Base-by-base conservation (phyloP, 1,284 basidiomycete genomes). In the Golubevia sp. region DNA sequence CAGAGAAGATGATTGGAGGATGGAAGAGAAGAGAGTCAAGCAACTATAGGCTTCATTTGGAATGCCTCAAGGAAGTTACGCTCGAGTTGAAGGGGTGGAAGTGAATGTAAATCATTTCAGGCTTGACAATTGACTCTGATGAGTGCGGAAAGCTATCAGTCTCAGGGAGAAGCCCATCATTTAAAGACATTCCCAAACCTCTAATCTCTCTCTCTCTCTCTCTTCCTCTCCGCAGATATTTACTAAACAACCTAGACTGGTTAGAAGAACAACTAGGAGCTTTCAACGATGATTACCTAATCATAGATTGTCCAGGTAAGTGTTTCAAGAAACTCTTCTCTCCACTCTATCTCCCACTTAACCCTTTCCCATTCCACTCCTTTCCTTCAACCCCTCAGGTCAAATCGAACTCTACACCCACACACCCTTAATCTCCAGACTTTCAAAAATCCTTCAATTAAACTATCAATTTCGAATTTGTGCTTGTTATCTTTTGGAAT, bases 331-430 rank as follows among this genome's bases (percentile, higher is more conserved):
- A n/a, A n/a, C 7, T 6, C 23, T 20, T n/a, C 27, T 52, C 30
- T 25, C 3, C 8, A 3, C 24, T 15, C 4, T n/a, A 25, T 50
- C 26, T 23, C 24, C 24, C 59, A 34, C 53, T 30, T 59, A 30
- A 53, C 11, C 24, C 44, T 48, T 18, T n/a, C 49, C 30, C 51
- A 2, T 13, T 24, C 21, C 15, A 2, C 49, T 3, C 49, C 52
- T 24, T 18, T 24, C 34, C 49, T 34, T 25, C 48, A 4, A 13
- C 18, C 24, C 61, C 11, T 2, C 75, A 93, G 93, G 94, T 48
- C 97, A 99, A 85, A 99, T 99, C 74, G 97, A 99, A 85, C 88
- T 99, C 8, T 99, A 99, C 85, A 99, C 97, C 0, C 97, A 99
- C 85, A 94, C 98, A 76, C 94, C 95, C 0, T 92, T 99, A 79